Evolutionary conservation across 2,329 filamentous ascomycete species (phyloP).

Genomic region (Calonectria montana): DNA sequence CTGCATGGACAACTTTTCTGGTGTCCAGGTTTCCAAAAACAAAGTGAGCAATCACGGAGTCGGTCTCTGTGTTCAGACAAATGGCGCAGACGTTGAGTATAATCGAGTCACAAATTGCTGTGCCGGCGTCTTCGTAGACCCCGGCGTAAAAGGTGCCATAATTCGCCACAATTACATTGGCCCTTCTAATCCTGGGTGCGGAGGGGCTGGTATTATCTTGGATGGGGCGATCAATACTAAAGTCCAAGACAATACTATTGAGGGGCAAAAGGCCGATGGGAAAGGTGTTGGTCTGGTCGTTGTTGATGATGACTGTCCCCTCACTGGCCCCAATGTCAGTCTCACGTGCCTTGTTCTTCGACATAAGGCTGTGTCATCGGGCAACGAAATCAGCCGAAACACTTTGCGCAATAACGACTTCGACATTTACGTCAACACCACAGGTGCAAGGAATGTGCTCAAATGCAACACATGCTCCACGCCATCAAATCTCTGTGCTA

Average conservation of each 20-base stretch:
- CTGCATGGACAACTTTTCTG: constrained; percentile 50
- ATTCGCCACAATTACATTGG: constrained; percentile 46
- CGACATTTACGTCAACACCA: constrained; percentile 36
- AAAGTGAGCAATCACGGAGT: constrained; percentile 44
- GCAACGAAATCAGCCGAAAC: constrained; percentile 45
- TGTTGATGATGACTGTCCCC: constrained; percentile 38
- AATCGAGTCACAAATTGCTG: constrained; percentile 48
- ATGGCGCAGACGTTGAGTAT: constrained; percentile 43
- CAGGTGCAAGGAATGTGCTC: constrained; percentile 38
- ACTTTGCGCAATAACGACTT: constrained; percentile 43
- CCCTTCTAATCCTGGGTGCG: constrained; percentile 27
- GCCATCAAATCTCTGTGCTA: not conserved
- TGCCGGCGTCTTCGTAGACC: constrained; percentile 48
- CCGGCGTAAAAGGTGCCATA: constrained; percentile 42
- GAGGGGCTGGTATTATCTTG: constrained; percentile 28
- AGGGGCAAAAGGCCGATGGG: constrained; percentile 34
- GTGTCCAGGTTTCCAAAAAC: constrained; percentile 44
- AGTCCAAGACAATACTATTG: constrained; percentile 44
- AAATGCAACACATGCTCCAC: constrained; percentile 39
- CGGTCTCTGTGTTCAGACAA: constrained; percentile 51
- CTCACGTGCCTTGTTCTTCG: constrained; percentile 29
- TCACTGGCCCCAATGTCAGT: not conserved
- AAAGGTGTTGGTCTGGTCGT: constrained; percentile 37
- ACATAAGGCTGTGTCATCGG: constrained; percentile 30
- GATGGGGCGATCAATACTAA: constrained; percentile 42